Evolutionary conservation across 805 yeast species (phyloP).

Genomic region (Metschnikowia colocasiae): DNA sequence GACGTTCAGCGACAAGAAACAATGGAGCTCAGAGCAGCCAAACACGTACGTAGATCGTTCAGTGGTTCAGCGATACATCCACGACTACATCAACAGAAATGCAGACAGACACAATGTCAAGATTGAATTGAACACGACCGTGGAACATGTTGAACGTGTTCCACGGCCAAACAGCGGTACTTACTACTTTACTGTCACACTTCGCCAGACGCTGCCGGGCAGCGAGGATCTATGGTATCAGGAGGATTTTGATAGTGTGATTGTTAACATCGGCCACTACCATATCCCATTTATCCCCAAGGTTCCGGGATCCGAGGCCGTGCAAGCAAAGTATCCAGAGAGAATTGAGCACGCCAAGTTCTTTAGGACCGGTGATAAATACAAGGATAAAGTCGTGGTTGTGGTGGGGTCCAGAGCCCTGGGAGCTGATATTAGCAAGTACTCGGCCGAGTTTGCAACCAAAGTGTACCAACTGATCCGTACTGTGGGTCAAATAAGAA

Average conservation of each 20-base stretch:
- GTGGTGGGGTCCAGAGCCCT: constrained; percentile 29
- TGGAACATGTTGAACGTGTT: constrained; percentile 35
- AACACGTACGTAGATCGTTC: constrained; percentile 26
- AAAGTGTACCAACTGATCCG: constrained; percentile 32
- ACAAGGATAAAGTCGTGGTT: constrained; percentile 22
- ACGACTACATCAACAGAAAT: constrained; percentile 24
- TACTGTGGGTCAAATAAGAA: constrained; percentile 6
- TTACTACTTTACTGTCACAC: constrained; percentile 26
- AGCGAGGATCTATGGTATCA: constrained; percentile 35
- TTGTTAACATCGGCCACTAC: constrained; percentile 48
- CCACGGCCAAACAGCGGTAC: constrained; percentile 6
- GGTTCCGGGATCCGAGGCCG: constrained; percentile 37
- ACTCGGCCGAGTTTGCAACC: constrained; percentile 21
- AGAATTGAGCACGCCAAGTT: constrained; percentile 45
- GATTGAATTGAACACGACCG: constrained; percentile 31
- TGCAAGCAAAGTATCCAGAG: constrained; percentile 27
- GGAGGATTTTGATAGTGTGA: constrained; percentile 33
- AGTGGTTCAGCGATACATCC: constrained; percentile 28
- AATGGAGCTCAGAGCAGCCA: constrained; percentile 31
- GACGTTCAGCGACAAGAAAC: constrained; percentile 41
- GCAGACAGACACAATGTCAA: constrained; percentile 18
- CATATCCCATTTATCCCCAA: constrained; percentile 45
- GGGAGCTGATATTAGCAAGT: constrained; percentile 30
- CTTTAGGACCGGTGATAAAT: constrained; percentile 31
- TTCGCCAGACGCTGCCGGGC: constrained; percentile 24